Evolutionary conservation across 2,329 filamentous ascomycete genomes (phyloP).

Genomic region (Alternaria ventricosa): DNA sequence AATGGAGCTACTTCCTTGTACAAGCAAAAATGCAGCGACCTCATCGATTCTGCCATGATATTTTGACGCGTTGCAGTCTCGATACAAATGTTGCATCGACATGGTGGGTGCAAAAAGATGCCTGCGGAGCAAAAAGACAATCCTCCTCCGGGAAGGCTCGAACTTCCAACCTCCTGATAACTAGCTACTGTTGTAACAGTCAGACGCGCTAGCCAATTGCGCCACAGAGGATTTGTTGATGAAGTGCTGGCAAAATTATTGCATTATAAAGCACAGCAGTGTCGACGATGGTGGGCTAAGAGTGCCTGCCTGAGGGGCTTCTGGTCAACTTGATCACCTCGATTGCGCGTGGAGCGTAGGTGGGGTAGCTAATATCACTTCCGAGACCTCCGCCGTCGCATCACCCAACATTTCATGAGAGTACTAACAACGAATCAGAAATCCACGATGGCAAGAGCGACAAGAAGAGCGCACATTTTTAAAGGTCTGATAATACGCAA

Average conservation of each 20-base stretch:
- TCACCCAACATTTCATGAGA: rapidly evolving
- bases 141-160: constrained; percentile 34
- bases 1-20: not conserved
- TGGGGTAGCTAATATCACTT: not conserved
- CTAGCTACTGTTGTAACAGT: constrained; percentile 58
- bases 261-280: rapidly evolving
- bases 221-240: constrained; percentile 41
- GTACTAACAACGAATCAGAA: too few species aligned
- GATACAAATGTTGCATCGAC: too few species aligned
- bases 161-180: constrained; percentile 33
- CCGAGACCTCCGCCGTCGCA: not conserved
- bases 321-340: not conserved
- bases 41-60: not conserved
- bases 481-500: rapidly evolving
- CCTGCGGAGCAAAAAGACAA: not conserved
- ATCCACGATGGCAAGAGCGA: too few species aligned
- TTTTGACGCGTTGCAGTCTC: not conserved
- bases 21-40: not conserved
- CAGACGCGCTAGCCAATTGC: constrained; percentile 65
- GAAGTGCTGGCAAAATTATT: not conserved
- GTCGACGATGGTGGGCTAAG: rapidly evolving
- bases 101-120: not conserved
- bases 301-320: not conserved
- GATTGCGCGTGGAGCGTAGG: not conserved
- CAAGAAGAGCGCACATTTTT: not conserved